Conservation (phyloP, 805 yeast species). For the Suhomyces sp. region DNA sequence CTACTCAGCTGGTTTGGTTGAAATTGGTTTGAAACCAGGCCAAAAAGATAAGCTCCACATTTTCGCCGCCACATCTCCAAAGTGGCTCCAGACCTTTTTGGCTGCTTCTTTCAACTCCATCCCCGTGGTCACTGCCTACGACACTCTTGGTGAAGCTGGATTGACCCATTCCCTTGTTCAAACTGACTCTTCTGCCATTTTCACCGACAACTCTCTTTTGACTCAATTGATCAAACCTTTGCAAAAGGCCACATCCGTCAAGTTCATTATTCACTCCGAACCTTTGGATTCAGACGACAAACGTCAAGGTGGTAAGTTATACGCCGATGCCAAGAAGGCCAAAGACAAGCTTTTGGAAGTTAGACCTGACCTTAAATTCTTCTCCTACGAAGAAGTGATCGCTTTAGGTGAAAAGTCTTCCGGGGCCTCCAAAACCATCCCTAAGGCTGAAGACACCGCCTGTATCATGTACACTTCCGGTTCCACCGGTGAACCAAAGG, state of each 20-base stretch:
- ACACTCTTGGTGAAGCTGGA: slow-evolving; percentile 87
- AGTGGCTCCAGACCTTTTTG: slow-evolving; percentile 86
- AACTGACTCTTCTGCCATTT: slow-evolving; percentile 76
- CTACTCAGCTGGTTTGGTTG: slow-evolving; percentile 73
- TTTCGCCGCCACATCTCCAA: slow-evolving; percentile 82
- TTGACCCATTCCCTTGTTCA: slow-evolving; percentile 81
- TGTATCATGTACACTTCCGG: slow-evolving; percentile 90
- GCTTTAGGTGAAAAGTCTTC: slow-evolving; percentile 49
- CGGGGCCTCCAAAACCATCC: slow-evolving; percentile 35
- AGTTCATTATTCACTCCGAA: slow-evolving; percentile 71
- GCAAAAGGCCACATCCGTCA: slow-evolving; percentile 56
- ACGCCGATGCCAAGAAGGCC: slow-evolving; percentile 56
- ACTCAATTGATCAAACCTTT: slow-evolving; percentile 69
- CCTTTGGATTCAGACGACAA: slow-evolving; percentile 59
- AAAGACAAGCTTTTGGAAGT: slow-evolving; percentile 55
- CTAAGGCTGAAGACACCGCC: slow-evolving; percentile 56
- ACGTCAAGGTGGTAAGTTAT: slow-evolving; percentile 61
- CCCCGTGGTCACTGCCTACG: slow-evolving; percentile 94
- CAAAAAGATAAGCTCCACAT: slow-evolving; percentile 69
- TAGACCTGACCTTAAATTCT: slow-evolving; percentile 76
- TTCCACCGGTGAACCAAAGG: slow-evolving; percentile 83
- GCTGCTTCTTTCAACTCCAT: slow-evolving; percentile 78
- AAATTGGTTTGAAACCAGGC: slow-evolving; percentile 67
- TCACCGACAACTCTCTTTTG: slow-evolving; percentile 79
- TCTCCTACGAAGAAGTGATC: slow-evolving; percentile 63